Evolutionary conservation across 169 alveolate species (phyloP), one percentile per base, ranked within the genome.

Genomic region (Nephromyces sp.): DNA sequence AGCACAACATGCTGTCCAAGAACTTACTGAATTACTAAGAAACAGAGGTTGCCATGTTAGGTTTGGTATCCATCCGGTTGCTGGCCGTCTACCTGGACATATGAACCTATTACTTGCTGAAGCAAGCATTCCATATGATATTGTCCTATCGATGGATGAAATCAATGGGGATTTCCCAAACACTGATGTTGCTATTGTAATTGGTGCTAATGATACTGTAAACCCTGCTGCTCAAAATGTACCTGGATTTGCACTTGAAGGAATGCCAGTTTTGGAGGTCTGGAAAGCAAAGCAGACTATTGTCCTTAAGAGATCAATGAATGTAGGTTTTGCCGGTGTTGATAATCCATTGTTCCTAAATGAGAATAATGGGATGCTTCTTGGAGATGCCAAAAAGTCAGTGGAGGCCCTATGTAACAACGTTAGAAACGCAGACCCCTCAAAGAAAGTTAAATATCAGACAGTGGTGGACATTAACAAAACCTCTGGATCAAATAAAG

Each of bases 11-110:
- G 89, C 87, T 29, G 85, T 92, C 31, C 89, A 90, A 53, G 92
- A 87, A 43, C 68, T 90, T 25, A 84, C 82, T 29, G 74, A 80
- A 52, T 77, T 84, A 30, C 80, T 90, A 29, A 80, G 71, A 28
- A 74, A 76, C 8, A 68, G 86, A n/a, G 91, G 89, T 61, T 77
- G 86, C 15, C 76, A 86, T 32, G 95, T 90, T 5, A 82, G 86
- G 78, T 87, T 93, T 76, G 96, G 90, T 34, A 89, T 93, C 43
- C 96, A 92, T 76, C 97, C 97, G 52, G 96, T 92, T 63, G 97
- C 96, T 31, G 97, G 97, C 35, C 84, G 96, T 77, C 84, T 93
- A 89, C 96, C 97, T 24, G 97, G 97, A 24, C 94, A 93, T 78
- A 85, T 93, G 84, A 89, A 92, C 66, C 95, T 92, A 3, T 80